Evolutionary conservation across 2,329 filamentous ascomycete species (phyloP).

Genomic region (Trematosphaeria pertusa): DNA sequence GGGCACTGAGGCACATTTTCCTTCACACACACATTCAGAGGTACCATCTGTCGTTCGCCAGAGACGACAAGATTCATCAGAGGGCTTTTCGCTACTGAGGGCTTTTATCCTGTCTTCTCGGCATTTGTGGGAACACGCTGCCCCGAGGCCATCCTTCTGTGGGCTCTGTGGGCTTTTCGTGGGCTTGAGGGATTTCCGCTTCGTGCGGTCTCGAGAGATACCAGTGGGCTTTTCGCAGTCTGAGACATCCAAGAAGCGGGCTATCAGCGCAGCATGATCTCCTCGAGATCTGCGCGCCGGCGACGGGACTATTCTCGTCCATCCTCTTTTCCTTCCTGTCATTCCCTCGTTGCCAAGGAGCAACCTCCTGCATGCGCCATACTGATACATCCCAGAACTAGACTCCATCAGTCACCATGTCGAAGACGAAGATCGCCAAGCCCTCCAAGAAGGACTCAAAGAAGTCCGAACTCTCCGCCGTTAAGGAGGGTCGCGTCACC

Average conservation of each 20-base stretch:
- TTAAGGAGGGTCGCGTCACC: conserved; percentile 72
- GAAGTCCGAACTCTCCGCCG: conserved; percentile 62
- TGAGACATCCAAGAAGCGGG: conserved; percentile 49
- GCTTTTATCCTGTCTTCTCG: conserved; percentile 53
- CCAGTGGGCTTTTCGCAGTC: conserved; percentile 53
- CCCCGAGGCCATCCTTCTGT: conserved; percentile 55
- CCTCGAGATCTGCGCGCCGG: conserved; percentile 29
- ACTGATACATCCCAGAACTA: conserved; percentile 43
- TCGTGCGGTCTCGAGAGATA: conserved; percentile 49
- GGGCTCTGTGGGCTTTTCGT: conserved; percentile 55
- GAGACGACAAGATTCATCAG: conserved; percentile 46
- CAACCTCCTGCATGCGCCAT: conserved; percentile 22
- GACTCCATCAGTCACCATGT: conserved; percentile 39
- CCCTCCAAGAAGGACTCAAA: conserved; percentile 64
- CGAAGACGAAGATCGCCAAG: conserved; percentile 47
- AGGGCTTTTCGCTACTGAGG: conserved; percentile 51
- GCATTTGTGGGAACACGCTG: conserved; percentile 61
- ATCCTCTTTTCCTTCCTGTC: conserved; percentile 26
- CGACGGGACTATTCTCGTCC: conserved; percentile 29
- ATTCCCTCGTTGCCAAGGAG: conserved; percentile 11
- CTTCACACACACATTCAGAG: conserved; percentile 48
- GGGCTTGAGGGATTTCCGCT: conserved; percentile 52
- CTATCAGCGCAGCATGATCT: conserved; percentile 33
- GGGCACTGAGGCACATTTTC: conserved; percentile 48
- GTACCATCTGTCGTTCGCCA: conserved; percentile 44